Percentiles rank a stretch among this genome's conserved stretches.
Evolutionary conservation across 352 stramenopile species (phyloP).

Genomic region (Lagenidium giganteum): DNA sequence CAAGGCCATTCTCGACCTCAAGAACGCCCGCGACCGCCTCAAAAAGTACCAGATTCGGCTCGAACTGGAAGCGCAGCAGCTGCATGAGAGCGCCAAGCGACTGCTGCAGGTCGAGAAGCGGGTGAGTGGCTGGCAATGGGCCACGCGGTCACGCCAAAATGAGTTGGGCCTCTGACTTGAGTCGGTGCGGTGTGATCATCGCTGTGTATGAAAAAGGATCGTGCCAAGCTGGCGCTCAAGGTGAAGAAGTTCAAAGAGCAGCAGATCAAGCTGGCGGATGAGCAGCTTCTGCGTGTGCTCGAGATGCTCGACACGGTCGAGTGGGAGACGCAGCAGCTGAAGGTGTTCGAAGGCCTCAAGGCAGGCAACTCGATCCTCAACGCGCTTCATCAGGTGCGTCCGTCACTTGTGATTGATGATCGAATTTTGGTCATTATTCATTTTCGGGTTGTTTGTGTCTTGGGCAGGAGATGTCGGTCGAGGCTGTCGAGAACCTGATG

Average conservation of each 20-base stretch:
- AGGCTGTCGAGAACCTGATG: constrained; percentile 86
- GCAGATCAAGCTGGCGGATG: constrained; percentile 83
- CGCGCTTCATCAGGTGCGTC: constrained; percentile 73
- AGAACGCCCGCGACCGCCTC: constrained; percentile 84
- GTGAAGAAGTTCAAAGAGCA: constrained; percentile 89
- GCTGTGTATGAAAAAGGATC: constrained; percentile 37
- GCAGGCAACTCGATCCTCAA: constrained; percentile 84
- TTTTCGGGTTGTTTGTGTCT: not conserved
- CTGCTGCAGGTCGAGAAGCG: constrained; percentile 63
- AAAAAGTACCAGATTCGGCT: constrained; percentile 81
- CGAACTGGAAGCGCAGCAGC: constrained; percentile 73
- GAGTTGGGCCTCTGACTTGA: not conserved
- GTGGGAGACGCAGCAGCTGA: constrained; percentile 85
- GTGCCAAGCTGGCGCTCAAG: constrained; percentile 82
- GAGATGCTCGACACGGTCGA: constrained; percentile 86
- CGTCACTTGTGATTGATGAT: not conserved
- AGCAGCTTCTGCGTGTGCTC: constrained; percentile 83
- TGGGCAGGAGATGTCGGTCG: constrained; percentile 77
- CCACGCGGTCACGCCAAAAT: too few species aligned
- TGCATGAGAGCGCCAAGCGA: constrained; percentile 75
- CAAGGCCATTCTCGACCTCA: constrained; percentile 85
- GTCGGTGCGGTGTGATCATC: not conserved
- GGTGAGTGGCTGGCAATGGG: constrained; percentile 20
- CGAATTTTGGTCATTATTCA: too few species aligned
- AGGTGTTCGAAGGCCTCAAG: constrained; percentile 87